Percentiles rank a stretch among this genome's conserved stretches.
Conservation (phyloP, 2,329 filamentous ascomycete species). For the Arthrobotrys iridis region DNA sequence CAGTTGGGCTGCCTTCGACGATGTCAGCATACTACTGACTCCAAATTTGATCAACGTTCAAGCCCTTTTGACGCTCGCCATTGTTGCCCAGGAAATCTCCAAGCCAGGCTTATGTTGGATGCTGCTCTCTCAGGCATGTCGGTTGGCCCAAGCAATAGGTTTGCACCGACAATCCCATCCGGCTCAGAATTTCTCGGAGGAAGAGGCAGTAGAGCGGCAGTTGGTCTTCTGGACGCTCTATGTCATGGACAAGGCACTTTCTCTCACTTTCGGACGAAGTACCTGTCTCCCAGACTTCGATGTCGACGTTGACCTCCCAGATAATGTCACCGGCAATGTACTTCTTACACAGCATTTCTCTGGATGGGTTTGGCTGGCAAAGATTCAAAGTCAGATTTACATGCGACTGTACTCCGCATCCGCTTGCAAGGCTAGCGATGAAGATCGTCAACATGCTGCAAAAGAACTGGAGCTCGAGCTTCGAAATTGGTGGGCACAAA, state of each 20-base stretch:
- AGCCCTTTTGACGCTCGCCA: conserved; percentile 69
- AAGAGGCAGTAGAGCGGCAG: conserved; percentile 58
- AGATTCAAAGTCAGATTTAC: conserved; percentile 70
- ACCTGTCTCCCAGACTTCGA: conserved; percentile 71
- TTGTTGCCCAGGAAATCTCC: conserved; percentile 72
- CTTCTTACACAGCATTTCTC: conserved; percentile 65
- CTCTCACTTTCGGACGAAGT: conserved; percentile 70
- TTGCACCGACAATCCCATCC: conserved; percentile 66
- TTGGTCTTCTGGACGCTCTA: conserved; percentile 70
- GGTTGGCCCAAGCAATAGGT: conserved; percentile 71
- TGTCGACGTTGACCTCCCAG: conserved; percentile 66
- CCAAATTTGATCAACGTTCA: conserved; percentile 69
- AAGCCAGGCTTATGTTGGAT: conserved; percentile 73
- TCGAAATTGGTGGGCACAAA: conserved; percentile 57
- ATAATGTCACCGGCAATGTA: conserved; percentile 61
- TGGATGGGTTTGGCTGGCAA: conserved; percentile 68
- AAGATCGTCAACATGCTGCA: conserved; percentile 61
- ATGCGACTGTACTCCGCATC: conserved; percentile 67
- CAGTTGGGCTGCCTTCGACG: conserved; percentile 61
- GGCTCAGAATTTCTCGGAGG: conserved; percentile 59
- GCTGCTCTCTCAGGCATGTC: conserved; percentile 69
- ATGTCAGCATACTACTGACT: conserved; percentile 69
- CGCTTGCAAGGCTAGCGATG: conserved; percentile 62
- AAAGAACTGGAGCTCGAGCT: conserved; percentile 57
- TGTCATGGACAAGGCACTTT: conserved; percentile 69